phyloP scores from a whole-genome alignment of 176 grass and related monocot species.

The Avena insularis region DNA sequence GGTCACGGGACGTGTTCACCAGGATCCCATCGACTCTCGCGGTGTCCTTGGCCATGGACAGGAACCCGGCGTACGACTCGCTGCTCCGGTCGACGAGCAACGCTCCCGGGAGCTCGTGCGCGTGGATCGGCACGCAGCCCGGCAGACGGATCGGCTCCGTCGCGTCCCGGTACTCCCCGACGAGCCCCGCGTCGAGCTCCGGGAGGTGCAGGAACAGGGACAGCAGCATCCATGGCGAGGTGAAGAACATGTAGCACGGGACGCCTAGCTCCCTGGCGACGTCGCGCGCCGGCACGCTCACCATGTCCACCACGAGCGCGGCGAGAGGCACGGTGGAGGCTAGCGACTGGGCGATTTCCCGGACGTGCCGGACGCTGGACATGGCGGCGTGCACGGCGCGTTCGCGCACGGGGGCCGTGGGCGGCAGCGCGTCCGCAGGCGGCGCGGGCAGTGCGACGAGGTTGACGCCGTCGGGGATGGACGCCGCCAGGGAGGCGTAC shows the following conservation, averaged over 20 bases:
- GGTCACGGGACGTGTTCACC: slow-evolving; percentile 60
- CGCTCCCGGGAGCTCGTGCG: slow-evolving; percentile 34
- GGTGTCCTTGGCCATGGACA: slow-evolving; percentile 45
- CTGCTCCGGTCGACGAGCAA: slow-evolving; percentile 56
- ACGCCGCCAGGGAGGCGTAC: slow-evolving; percentile 39
- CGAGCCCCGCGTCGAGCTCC: slow-evolving; percentile 49
- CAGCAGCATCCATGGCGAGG: slow-evolving; percentile 51
- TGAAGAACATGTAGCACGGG: slow-evolving; percentile 69
- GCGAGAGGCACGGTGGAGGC: slow-evolving; percentile 23
- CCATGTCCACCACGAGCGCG: slow-evolving; percentile 64
- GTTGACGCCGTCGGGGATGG: slow-evolving; percentile 44
- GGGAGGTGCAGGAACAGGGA: slow-evolving; percentile 73
- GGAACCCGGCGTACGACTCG: slow-evolving; percentile 47
- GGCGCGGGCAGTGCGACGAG: slow-evolving; percentile 50
- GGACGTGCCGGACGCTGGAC: slow-evolving; percentile 13
- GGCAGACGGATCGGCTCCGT: slow-evolving; percentile 58
- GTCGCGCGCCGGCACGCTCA: slow-evolving; percentile 35
- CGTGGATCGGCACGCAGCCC: slow-evolving; percentile 72
- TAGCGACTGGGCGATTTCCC: background rate
- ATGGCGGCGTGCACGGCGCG: background rate
- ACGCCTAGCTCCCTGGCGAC: slow-evolving; percentile 42
- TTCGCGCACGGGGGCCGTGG: background rate
- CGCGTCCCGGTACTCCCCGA: slow-evolving; percentile 55
- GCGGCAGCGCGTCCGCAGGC: background rate
- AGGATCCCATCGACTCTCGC: slow-evolving; percentile 49